Percentiles rank a stretch among this genome's conserved stretches.
These are phyloP conservation scores for Hypsizygus ulmarius DNA, from an alignment of 1,284 basidiomycete genomes.

Conservation along the genomic window DNA sequence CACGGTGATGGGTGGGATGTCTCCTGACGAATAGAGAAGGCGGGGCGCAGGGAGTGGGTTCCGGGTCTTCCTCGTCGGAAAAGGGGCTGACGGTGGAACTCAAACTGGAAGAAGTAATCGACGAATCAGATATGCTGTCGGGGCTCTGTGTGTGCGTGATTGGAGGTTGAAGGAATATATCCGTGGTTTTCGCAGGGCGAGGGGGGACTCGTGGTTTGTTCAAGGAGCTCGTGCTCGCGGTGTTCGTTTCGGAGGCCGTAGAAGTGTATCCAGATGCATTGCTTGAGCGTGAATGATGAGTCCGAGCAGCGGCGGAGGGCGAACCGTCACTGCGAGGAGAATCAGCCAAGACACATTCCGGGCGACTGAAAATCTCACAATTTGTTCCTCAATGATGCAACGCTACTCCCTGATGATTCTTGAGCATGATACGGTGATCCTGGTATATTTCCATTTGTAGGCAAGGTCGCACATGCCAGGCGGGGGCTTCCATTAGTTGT, in stretches of 20 bases:
- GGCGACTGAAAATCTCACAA: slow-evolving; percentile 42
- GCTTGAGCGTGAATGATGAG: background rate
- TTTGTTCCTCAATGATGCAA: slow-evolving; percentile 46
- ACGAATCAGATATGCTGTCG: slow-evolving; percentile 8
- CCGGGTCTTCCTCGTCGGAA: slow-evolving; percentile 23
- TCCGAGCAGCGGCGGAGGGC: background rate
- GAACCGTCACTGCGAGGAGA: slow-evolving; percentile 1
- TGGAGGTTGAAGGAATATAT: slow-evolving; percentile 10
- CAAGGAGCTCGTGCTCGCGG: slow-evolving; percentile 7
- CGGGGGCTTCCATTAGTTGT: slow-evolving; percentile 17
- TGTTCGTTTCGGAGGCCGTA: slow-evolving; percentile 4
- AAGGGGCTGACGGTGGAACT: slow-evolving; percentile 18
- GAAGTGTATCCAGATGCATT: slow-evolving; percentile 7
- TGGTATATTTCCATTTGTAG: slow-evolving; percentile 9
- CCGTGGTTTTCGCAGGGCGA: slow-evolving; percentile 21
- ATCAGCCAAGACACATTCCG: background rate
- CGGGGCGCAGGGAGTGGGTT: slow-evolving; percentile 16
- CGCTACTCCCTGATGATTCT: slow-evolving; percentile 26
- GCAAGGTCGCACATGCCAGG: slow-evolving; percentile 8
- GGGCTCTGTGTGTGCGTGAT: slow-evolving; percentile 5
- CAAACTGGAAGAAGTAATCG: slow-evolving; percentile 4
- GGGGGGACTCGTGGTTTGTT: slow-evolving; percentile 28
- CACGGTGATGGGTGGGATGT: slow-evolving; percentile 13
- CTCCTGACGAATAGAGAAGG: slow-evolving; percentile 28
- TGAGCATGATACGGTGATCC: slow-evolving; percentile 21